Percentiles rank a stretch among this genome's conserved stretches.
phyloP scores from a whole-genome alignment of 352 stramenopile species.

The Phytopythium boreale region DNA sequence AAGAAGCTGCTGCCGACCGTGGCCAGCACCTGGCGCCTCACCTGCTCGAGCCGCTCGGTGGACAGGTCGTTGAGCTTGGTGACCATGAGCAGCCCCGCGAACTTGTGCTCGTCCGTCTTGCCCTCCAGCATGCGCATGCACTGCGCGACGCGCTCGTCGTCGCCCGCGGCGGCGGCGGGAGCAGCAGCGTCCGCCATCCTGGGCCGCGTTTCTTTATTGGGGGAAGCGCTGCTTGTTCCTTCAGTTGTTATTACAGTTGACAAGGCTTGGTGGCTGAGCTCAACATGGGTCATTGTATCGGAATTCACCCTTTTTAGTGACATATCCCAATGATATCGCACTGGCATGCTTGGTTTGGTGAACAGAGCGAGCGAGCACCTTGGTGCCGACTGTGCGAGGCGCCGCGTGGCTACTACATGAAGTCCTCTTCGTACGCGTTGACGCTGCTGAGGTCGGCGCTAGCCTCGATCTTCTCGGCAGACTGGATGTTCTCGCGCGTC shows the following conservation, averaged over 20 bases:
- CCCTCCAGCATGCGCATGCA: conserved; percentile 74
- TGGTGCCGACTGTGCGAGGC: not conserved
- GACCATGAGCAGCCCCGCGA: conserved; percentile 84
- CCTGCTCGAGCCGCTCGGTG: conserved; percentile 34
- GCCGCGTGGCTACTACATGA: conserved; percentile 40
- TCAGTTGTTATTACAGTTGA: not conserved
- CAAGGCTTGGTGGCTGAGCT: not conserved
- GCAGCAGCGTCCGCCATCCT: conserved; percentile 1
- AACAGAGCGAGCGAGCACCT: too few species aligned
- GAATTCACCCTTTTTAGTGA: not conserved
- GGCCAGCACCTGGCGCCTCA: conserved; percentile 58
- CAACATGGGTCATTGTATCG: not conserved
- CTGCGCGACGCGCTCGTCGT: conserved; percentile 33
- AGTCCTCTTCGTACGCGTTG: conserved; percentile 79
- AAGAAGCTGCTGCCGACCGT: conserved; percentile 73
- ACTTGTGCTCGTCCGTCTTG: conserved; percentile 83
- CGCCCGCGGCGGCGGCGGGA: conserved; percentile 1
- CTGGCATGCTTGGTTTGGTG: too few species aligned
- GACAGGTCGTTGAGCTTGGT: conserved; percentile 66
- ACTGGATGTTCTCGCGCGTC: conserved; percentile 65
- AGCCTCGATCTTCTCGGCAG: conserved; percentile 34
- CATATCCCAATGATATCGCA: not conserved
- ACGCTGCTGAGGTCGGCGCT: conserved; percentile 56
- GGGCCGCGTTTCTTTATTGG: conserved; percentile 6
- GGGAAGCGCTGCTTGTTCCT: conserved; percentile 14